Percentiles rank a stretch among this genome's conserved stretches.
Evolutionary conservation across 306 rosid species (phyloP).

Genomic region (Corylus heterophylla): DNA sequence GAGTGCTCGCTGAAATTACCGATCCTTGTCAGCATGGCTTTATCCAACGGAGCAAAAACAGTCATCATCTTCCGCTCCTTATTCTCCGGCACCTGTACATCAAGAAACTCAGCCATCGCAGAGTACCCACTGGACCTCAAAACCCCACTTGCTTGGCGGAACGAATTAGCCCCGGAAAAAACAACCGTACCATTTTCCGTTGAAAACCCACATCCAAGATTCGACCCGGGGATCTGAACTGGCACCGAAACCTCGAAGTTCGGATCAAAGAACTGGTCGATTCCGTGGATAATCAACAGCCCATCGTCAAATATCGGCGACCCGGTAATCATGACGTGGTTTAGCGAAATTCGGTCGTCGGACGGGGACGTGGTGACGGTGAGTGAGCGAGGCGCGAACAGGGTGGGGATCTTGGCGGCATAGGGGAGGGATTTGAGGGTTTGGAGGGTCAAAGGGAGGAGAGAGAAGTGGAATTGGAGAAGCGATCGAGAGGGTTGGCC

Average conservation of each 20-base stretch:
- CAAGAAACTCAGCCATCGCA: constrained; percentile 65
- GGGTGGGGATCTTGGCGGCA: constrained; percentile 68
- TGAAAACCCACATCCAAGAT: constrained; percentile 26
- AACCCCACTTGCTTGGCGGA: constrained; percentile 37
- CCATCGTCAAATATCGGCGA: constrained; percentile 70
- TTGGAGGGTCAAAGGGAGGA: constrained; percentile 41
- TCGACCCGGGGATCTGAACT: constrained; percentile 2
- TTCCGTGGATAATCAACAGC: constrained; percentile 52
- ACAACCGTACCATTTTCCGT: constrained; percentile 5
- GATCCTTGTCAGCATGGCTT: constrained; percentile 32
- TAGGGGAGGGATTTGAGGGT: constrained; percentile 58
- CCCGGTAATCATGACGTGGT: constrained; percentile 38
- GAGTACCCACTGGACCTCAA: constrained; percentile 52
- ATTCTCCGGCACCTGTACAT: constrained; percentile 49
- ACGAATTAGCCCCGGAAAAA: constrained; percentile 34
- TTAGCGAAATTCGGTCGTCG: constrained; percentile 37
- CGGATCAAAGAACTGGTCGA: constrained; percentile 54
- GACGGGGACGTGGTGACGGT: constrained; percentile 48
- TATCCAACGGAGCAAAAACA: constrained; percentile 72
- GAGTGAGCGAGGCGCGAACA: constrained; percentile 44
- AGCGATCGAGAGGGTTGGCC: constrained; percentile 85
- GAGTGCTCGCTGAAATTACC: constrained; percentile 42
- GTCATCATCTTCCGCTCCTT: constrained; percentile 45
- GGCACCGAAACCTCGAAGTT: constrained; percentile 31
- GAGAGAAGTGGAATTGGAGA: constrained; percentile 65